Percentiles rank a stretch among this genome's conserved stretches.
These are phyloP conservation scores for Andrographis paniculata DNA, from an alignment of 305 asterid species.

Conservation along the genomic window DNA sequence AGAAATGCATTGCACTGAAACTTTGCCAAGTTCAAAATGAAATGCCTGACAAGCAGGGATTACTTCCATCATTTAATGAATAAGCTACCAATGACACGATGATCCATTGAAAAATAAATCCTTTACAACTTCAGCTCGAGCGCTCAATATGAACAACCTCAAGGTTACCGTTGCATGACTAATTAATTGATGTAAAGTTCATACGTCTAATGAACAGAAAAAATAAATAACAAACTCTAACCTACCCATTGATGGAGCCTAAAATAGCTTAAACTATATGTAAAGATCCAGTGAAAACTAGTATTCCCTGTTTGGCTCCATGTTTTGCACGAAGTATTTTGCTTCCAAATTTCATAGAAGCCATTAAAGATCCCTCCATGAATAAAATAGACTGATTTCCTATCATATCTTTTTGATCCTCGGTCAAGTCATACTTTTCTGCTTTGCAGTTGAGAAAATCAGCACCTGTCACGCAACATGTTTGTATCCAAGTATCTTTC, in stretches of 20 bases:
- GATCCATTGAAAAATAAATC: neutral
- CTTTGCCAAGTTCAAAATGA: constrained; percentile 17
- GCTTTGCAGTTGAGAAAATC: constrained; percentile 27
- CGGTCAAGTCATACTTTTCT: constrained; percentile 15
- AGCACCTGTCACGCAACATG: constrained; percentile 11
- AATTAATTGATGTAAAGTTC: constrained; percentile 1
- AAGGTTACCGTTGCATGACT: neutral
- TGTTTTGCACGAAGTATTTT: no score
- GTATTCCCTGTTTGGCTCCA: no score
- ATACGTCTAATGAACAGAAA: neutral
- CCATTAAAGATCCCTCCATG: no score
- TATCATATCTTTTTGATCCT: constrained; percentile 16
- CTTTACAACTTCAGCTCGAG: neutral
- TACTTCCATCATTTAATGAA: neutral
- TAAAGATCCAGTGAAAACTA: no score
- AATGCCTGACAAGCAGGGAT: constrained; percentile 18
- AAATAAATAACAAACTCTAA: constrained; percentile 1
- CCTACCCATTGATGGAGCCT: constrained; percentile 28
- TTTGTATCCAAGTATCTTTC: neutral
- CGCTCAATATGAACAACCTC: neutral
- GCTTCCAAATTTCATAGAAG: no score
- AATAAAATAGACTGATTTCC: constrained; percentile 32
- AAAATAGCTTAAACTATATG: constrained; percentile 71
- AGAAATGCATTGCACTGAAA: neutral
- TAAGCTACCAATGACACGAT: neutral